A percentile compares a stretch with the other conserved stretches of the same genome.
phyloP scores from a whole-genome alignment of 1,284 basidiomycete genomes.

The Tylopilus sp. region DNA sequence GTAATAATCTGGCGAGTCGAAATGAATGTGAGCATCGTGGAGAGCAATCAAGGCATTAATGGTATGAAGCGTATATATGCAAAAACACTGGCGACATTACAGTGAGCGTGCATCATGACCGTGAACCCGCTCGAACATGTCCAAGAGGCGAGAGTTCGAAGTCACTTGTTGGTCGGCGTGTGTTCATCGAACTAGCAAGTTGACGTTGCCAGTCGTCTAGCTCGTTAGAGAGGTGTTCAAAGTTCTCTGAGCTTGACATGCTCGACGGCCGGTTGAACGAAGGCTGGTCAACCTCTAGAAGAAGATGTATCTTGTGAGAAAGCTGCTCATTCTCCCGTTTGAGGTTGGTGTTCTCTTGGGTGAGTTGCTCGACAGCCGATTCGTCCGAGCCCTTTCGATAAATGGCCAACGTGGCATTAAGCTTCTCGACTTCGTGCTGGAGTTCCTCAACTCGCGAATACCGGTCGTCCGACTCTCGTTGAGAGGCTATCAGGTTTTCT shows the following conservation, averaged over 20 bases:
- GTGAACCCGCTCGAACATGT: constrained; percentile 60
- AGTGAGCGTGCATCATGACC: constrained; percentile 50
- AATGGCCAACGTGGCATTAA: constrained; percentile 72
- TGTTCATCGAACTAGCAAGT: constrained; percentile 70
- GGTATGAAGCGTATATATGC: constrained; percentile 55
- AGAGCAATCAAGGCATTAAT: constrained; percentile 38
- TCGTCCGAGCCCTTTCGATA: constrained; percentile 73
- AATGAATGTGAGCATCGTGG: constrained; percentile 45
- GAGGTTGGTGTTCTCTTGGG: constrained; percentile 70
- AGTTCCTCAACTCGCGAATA: constrained; percentile 74
- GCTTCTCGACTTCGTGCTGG: constrained; percentile 74
- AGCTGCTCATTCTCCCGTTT: constrained; percentile 82
- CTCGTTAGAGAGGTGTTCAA: constrained; percentile 72
- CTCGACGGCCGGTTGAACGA: constrained; percentile 66
- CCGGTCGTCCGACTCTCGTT: constrained; percentile 73
- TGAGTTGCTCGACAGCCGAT: constrained; percentile 69
- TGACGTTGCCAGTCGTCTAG: constrained; percentile 81
- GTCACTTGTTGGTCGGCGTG: constrained; percentile 65
- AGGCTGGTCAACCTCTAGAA: constrained; percentile 81
- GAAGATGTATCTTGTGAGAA: constrained; percentile 79
- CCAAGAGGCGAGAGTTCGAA: constrained; percentile 54
- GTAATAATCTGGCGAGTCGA: constrained; percentile 47
- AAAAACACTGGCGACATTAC: constrained; percentile 29
- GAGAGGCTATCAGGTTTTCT: constrained; percentile 68
- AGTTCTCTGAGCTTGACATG: constrained; percentile 80